Base-by-base conservation (phyloP, 1,139 yeast species). In the Suhomyces ambrosiae region DNA sequence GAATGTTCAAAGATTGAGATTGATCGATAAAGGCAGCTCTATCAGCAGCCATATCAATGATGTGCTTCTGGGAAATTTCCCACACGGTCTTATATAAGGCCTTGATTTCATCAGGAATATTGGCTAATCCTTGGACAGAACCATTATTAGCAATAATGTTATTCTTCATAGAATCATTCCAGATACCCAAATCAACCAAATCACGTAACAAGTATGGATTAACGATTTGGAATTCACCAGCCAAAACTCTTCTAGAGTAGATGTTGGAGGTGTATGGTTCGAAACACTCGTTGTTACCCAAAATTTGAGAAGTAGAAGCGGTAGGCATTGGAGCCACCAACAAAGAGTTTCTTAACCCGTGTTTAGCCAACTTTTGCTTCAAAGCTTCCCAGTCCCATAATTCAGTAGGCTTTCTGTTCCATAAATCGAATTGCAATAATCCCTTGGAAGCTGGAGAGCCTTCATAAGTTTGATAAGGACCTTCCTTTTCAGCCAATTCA, bases 41-140 rank as follows among this genome's bases (percentile, higher is more conserved):
- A 58, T 89, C 97, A 30, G 96, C 96, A 35, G 97, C 95, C 92
- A 92, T 79, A 55, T 90, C 97, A 49, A 92, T 84, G 45, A 92
- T 80, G 11, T 78, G 76, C 67, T 82, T 84, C 61, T 92, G 98
- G 30, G 96, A 81, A 35, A 92, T 78, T 66, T 92, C 98, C 97
- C 98, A 92, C 12, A 89, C 97, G 1, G 98, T 92, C 68, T 85
- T 87, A 72, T 90, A 89, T 33, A 90, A 68, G 7, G 75, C 79
- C 60, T 87, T 89, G 50, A 89, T 61, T 30, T 84, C 87, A 28
- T 72, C 74, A 14, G 97, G 97, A 40, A 92, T 82, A 46, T 74
- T 78, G 36, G 83, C 79, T 42, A 92, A 78, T 44, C 73, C 65
- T 63, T 90, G 96, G 46, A 92, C 80, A 3, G 97, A 89, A 12